phyloP scores from a whole-genome alignment of 2,329 filamentous ascomycete species.

The Cladophialophora yegresii region DNA sequence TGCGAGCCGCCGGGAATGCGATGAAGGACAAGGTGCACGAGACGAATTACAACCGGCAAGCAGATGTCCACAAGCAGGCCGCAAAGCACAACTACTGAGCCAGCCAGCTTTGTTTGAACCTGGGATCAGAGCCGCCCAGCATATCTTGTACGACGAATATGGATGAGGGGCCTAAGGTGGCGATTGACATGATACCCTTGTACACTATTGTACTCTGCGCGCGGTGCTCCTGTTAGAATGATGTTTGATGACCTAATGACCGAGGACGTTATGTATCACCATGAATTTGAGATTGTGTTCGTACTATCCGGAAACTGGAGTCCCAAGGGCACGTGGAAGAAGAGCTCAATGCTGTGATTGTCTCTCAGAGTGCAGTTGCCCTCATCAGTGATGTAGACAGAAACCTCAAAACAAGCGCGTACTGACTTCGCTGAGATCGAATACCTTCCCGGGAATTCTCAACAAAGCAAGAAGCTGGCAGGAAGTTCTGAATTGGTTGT shows the following conservation, averaged over 20 bases:
- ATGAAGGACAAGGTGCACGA: slow-evolving; percentile 31
- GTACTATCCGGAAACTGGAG: background rate
- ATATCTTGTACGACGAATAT: background rate
- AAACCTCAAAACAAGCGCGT: background rate
- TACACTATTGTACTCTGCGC: slow-evolving; percentile 5
- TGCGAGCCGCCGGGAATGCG: slow-evolving; percentile 31
- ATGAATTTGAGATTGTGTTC: background rate
- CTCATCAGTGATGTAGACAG: background rate
- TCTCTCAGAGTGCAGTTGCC: background rate
- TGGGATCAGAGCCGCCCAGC: background rate
- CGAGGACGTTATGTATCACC: background rate
- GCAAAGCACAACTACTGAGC: slow-evolving; percentile 33
- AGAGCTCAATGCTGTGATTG: background rate
- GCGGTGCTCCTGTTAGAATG: background rate
- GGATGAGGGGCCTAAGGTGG: background rate
- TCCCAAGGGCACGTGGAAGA: background rate
- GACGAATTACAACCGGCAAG: slow-evolving; percentile 27
- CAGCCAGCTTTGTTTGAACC: background rate
- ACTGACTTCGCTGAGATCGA: background rate
- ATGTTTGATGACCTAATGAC: slow-evolving; percentile 7
- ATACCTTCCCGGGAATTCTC: background rate
- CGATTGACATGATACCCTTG: slow-evolving; percentile 24
- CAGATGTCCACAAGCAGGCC: slow-evolving; percentile 29
- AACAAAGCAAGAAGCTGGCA: background rate
- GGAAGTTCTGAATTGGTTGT: background rate